Evolutionary conservation across 805 yeast genomes (phyloP).

Genomic region (Saturnispora quitensis): DNA sequence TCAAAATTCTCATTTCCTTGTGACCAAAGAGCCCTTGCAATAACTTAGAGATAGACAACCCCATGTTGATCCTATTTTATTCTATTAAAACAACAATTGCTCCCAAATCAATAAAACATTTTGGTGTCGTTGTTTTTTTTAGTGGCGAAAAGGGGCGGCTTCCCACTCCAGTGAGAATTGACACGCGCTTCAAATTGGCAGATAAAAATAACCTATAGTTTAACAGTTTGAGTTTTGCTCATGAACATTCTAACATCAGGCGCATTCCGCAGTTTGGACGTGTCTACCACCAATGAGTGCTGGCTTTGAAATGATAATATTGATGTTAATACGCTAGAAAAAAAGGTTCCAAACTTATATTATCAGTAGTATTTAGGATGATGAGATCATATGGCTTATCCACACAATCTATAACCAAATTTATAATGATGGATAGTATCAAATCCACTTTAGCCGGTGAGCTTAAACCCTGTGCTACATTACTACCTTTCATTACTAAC

Average conservation of each 20-base stretch:
- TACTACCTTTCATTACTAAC: too few species aligned
- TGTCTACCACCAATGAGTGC: too few species aligned
- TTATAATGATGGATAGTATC: too few species aligned
- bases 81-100: not conserved
- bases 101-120: not conserved
- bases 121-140: not conserved
- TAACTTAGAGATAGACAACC: conserved; percentile 89
- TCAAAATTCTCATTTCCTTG: conserved; percentile 95
- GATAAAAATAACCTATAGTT: not conserved
- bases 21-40: conserved; percentile 94
- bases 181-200: conserved; percentile 9
- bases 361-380: too few species aligned
- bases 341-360: too few species aligned
- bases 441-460: too few species aligned
- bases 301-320: too few species aligned
- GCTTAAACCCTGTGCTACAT: too few species aligned
- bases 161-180: not conserved
- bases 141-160: conserved; percentile 6
- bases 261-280: too few species aligned
- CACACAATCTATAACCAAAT: too few species aligned
- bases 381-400: too few species aligned
- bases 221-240: not conserved
- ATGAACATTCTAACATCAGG: not conserved
- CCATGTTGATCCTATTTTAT: conserved; percentile 46
- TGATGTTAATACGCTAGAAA: too few species aligned